Evolutionary conservation across 768 basidiomycete species (phyloP).

Genomic region (Dioszegia hungarica): DNA sequence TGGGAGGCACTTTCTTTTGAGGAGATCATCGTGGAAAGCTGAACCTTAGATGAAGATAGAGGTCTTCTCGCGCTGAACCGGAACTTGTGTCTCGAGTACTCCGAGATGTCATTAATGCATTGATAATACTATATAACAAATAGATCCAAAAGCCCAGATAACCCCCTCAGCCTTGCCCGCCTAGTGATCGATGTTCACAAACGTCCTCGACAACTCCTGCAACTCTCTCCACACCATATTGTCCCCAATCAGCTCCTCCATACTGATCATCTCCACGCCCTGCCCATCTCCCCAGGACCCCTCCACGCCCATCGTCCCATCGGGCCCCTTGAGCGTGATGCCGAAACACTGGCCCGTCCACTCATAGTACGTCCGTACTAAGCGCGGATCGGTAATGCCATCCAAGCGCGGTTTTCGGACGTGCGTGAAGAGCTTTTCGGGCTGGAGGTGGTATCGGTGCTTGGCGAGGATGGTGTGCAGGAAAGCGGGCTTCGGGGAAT

Average conservation of each 20-base stretch:
- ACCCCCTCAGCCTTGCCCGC: not conserved
- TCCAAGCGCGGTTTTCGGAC: constrained; percentile 36
- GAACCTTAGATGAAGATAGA: too few relatives aligned
- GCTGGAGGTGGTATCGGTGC: constrained; percentile 35
- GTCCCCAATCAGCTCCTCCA: constrained; percentile 30
- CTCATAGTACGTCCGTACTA: constrained; percentile 37
- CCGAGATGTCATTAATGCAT: too few relatives aligned
- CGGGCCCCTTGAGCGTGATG: constrained; percentile 39
- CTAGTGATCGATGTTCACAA: constrained; percentile 35
- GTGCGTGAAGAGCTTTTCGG: constrained; percentile 42
- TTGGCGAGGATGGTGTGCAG: constrained; percentile 51
- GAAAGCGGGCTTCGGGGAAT: constrained; percentile 47
- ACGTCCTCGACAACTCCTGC: constrained; percentile 23
- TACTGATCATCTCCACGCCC: constrained; percentile 26
- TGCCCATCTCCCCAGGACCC: constrained; percentile 40
- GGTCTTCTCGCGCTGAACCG: too few relatives aligned
- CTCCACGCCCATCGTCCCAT: constrained; percentile 25
- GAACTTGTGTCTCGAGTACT: too few relatives aligned
- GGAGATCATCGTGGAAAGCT: too few relatives aligned
- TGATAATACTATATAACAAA: too few relatives aligned
- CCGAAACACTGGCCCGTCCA: constrained; percentile 43
- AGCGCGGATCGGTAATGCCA: constrained; percentile 31
- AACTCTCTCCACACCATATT: constrained; percentile 29
- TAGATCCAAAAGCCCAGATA: too few relatives aligned
- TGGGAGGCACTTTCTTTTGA: too few relatives aligned